These are phyloP conservation scores for Penicillium robsamsonii DNA, from an alignment of 495 filamentous ascomycete species.

Conservation along the genomic window DNA sequence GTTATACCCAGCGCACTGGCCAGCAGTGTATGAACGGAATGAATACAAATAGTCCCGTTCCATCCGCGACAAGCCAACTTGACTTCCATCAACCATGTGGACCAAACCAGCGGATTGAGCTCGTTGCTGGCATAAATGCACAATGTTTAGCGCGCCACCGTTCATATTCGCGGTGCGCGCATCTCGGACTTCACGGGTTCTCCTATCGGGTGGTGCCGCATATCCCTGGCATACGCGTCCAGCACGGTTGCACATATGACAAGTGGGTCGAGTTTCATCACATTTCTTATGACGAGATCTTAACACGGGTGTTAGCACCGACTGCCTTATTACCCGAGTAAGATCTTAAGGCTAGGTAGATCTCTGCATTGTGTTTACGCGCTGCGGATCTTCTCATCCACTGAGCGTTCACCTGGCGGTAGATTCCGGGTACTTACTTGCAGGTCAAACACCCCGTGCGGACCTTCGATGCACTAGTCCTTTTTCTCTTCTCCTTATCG, in stretches of 20 bases:
- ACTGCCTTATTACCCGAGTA: neutral
- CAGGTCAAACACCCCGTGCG: constrained; percentile 15
- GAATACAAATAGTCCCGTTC: constrained; percentile 11
- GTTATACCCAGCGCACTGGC: constrained; percentile 40
- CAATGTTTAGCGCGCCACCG: neutral
- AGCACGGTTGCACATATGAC: constrained; percentile 51
- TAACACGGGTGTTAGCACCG: neutral
- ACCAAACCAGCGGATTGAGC: neutral
- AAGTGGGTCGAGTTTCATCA: constrained; percentile 55
- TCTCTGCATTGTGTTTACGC: neutral
- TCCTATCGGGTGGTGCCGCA: neutral
- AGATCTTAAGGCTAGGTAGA: neutral
- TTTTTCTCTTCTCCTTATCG: neutral
- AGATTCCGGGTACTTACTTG: constrained; percentile 6
- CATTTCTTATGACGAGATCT: constrained; percentile 62
- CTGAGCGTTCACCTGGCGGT: neutral
- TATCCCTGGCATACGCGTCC: constrained; percentile 42
- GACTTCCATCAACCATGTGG: constrained; percentile 5
- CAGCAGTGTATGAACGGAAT: constrained; percentile 26
- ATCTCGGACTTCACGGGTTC: constrained; percentile 10
- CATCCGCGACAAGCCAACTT: constrained; percentile 4
- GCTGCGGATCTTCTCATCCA: neutral
- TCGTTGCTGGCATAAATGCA: neutral
- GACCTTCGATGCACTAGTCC: constrained; percentile 7
- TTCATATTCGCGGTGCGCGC: neutral